Percentiles rank a stretch among this genome's conserved stretches.
phyloP scores from a whole-genome alignment of 352 stramenopile genomes.

The Globisporangium okanoganense region DNA sequence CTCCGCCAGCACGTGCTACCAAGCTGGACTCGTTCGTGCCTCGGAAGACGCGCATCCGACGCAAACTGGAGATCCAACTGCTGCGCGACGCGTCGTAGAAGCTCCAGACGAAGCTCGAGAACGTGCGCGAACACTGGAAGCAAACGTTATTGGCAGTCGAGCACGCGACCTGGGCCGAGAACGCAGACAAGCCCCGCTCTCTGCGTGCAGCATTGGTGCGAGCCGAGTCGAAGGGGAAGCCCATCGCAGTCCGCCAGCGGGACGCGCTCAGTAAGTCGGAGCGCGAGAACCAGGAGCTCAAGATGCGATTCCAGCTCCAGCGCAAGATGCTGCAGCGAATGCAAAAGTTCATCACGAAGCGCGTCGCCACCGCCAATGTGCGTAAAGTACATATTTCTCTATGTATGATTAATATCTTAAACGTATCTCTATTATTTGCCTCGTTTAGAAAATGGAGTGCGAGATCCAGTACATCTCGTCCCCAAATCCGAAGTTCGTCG shows the following conservation, averaged over 20 bases:
- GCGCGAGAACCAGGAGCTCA: slow-evolving; percentile 1
- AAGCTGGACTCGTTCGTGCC: neutral
- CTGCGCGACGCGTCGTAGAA: slow-evolving; percentile 4
- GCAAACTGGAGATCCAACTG: slow-evolving; percentile 8
- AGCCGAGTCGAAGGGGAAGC: neutral
- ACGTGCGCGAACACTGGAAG: slow-evolving; percentile 2
- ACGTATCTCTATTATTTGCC: neutral
- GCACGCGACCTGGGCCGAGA: neutral
- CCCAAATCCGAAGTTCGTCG: neutral
- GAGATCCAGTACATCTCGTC: neutral
- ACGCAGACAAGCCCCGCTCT: neutral
- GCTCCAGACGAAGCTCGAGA: neutral
- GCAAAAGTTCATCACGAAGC: slow-evolving; percentile 5
- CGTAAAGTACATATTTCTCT: too few relatives aligned
- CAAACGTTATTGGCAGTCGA: neutral
- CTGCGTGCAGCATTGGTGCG: neutral
- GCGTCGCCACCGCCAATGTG: slow-evolving; percentile 2
- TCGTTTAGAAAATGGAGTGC: neutral
- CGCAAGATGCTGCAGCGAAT: neutral
- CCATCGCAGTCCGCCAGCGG: neutral
- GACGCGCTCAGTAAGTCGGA: neutral
- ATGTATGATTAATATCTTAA: too few relatives aligned
- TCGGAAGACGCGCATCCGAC: neutral
- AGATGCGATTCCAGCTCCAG: neutral
- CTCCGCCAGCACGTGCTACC: neutral